A percentile compares a stretch with the other conserved stretches of the same genome.
Evolutionary conservation across 371 early-diverging fungal genomes (phyloP).

Genomic region (Chytridium lagenaria): DNA sequence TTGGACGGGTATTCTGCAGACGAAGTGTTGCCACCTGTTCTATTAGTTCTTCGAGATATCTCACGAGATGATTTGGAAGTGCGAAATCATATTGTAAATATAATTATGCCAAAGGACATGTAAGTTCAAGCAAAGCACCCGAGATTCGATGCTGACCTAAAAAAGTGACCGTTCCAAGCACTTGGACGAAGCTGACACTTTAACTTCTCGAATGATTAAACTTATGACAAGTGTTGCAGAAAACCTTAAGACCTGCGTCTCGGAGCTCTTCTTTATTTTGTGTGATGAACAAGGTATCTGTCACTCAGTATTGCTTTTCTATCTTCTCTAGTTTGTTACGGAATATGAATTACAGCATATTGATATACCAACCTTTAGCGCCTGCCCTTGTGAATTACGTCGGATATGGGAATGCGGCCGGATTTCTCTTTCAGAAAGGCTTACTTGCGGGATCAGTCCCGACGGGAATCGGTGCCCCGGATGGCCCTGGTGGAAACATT

Average conservation of each 20-base stretch:
- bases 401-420: conserved; percentile 93
- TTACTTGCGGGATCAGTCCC: conserved; percentile 40
- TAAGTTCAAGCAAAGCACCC: conserved; percentile 33
- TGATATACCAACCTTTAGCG: conserved; percentile 52
- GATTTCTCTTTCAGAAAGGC: conserved; percentile 68
- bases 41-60: conserved; percentile 62
- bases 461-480: conserved; percentile 16
- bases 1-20: conserved; percentile 55
- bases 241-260: conserved; percentile 68
- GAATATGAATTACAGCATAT: too few species aligned
- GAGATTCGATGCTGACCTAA: too few species aligned
- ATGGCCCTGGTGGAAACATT: conserved; percentile 40
- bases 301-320: neutral
- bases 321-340: neutral
- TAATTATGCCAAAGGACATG: conserved; percentile 57
- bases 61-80: conserved; percentile 57
- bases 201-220: conserved; percentile 72
- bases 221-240: conserved; percentile 71
- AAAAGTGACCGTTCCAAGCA: conserved; percentile 74
- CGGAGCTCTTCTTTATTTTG: conserved; percentile 75
- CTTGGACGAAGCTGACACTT: conserved; percentile 71
- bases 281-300: conserved; percentile 77
- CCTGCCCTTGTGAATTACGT: conserved; percentile 73
- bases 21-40: conserved; percentile 69
- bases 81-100: conserved; percentile 43